phyloP scores from a whole-genome alignment of 805 yeast genomes.

The Kodamaea hsintzibuensis region DNA sequence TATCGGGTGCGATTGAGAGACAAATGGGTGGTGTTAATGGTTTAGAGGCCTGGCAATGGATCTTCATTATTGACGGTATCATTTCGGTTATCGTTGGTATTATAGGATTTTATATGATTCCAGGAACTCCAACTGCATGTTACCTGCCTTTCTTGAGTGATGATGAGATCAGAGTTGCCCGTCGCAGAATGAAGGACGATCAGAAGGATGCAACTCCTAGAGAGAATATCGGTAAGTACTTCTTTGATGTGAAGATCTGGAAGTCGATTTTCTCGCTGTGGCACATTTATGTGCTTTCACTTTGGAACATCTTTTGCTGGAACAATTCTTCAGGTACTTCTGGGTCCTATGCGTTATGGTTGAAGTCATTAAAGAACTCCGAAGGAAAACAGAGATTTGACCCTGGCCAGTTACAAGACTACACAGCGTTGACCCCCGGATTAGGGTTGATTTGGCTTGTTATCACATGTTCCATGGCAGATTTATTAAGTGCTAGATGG shows the following conservation, averaged over 20 bases:
- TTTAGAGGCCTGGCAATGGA: conserved; percentile 71
- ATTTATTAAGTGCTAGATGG: conserved; percentile 48
- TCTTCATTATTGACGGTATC: conserved; percentile 64
- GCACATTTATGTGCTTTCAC: conserved; percentile 58
- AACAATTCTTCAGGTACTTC: conserved; percentile 54
- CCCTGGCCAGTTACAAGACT: conserved; percentile 36
- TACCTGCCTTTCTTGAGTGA: conserved; percentile 35
- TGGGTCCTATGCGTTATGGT: conserved; percentile 56
- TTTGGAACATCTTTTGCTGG: conserved; percentile 62
- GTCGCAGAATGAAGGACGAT: conserved; percentile 21
- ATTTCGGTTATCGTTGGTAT: conserved; percentile 60
- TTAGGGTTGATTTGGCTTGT: conserved; percentile 42
- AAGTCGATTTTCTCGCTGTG: conserved; percentile 51
- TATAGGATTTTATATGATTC: conserved; percentile 54
- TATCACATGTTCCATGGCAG: conserved; percentile 38
- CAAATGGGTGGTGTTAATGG: conserved; percentile 52
- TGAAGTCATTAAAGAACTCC: conserved; percentile 22
- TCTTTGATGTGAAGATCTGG: conserved; percentile 52
- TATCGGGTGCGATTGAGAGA: conserved; percentile 56
- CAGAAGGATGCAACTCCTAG: conserved; percentile 17
- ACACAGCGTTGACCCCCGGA: conserved; percentile 49
- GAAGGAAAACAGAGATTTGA: conserved; percentile 21
- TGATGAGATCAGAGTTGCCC: conserved; percentile 36
- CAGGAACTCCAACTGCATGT: conserved; percentile 62
- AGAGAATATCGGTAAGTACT: conserved; percentile 25